Percentiles rank a stretch among this genome's conserved stretches.
phyloP scores from a whole-genome alignment of 2,329 filamentous ascomycete genomes.

The Incumbomyces delicatus region DNA sequence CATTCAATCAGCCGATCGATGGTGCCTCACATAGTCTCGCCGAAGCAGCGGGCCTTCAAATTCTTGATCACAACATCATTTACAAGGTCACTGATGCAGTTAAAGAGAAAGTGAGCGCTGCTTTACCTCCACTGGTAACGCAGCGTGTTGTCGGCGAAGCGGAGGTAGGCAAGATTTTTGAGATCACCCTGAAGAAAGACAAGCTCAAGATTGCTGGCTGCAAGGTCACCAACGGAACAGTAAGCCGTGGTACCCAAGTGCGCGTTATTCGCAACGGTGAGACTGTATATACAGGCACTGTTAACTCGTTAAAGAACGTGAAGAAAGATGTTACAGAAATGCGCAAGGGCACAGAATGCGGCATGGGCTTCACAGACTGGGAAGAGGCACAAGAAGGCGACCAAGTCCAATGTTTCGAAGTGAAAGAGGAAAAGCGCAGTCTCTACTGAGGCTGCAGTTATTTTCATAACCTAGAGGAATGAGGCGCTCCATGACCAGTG shows the following conservation, averaged over 20 bases:
- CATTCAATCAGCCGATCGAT: slow-evolving; percentile 70
- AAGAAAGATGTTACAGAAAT: slow-evolving; percentile 88
- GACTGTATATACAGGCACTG: slow-evolving; percentile 65
- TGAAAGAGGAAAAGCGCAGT: slow-evolving; percentile 60
- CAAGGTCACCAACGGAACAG: slow-evolving; percentile 69
- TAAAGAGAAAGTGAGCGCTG: slow-evolving; percentile 53
- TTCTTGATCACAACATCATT: slow-evolving; percentile 69
- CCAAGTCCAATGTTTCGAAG: slow-evolving; percentile 78
- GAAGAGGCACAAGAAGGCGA: slow-evolving; percentile 71
- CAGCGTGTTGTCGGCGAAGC: slow-evolving; percentile 76
- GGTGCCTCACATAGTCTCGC: slow-evolving; percentile 60
- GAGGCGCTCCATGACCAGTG: no score
- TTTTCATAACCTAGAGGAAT: not conserved
- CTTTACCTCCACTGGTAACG: slow-evolving; percentile 57
- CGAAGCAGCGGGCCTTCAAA: slow-evolving; percentile 58
- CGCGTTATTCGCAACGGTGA: slow-evolving; percentile 62
- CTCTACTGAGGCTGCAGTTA: slow-evolving; percentile 21
- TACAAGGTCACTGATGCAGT: slow-evolving; percentile 43
- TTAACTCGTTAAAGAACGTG: slow-evolving; percentile 75
- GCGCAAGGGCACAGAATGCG: slow-evolving; percentile 88
- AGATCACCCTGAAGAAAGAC: slow-evolving; percentile 65
- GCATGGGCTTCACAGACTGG: slow-evolving; percentile 75
- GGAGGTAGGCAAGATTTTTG: slow-evolving; percentile 72
- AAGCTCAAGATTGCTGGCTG: slow-evolving; percentile 76
- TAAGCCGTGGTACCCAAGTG: slow-evolving; percentile 55